Evolutionary conservation across 345 rosid species (phyloP).

Genomic region (Eucalyptus sp.): DNA sequence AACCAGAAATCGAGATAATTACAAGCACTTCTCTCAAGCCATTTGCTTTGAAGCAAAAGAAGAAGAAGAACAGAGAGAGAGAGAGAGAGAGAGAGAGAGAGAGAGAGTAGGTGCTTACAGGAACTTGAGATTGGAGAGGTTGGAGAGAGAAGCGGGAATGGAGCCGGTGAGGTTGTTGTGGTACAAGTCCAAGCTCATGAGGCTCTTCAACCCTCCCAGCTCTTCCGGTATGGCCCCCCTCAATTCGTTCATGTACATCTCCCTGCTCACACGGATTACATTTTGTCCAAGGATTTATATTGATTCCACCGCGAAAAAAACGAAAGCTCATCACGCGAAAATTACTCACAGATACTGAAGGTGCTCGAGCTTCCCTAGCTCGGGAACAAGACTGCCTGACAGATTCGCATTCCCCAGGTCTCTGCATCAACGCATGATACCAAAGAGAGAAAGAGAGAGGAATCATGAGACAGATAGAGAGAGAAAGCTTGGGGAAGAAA

Average conservation of each 20-base stretch:
- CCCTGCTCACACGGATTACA: conserved; percentile 15
- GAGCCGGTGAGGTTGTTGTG: conserved; percentile 48
- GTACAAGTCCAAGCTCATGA: conserved; percentile 60
- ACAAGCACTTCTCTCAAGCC: not conserved
- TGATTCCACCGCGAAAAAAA: not conserved
- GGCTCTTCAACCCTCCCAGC: conserved; percentile 42
- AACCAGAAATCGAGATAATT: not conserved
- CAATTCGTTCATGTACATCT: conserved; percentile 48
- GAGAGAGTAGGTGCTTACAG: conserved; percentile 12
- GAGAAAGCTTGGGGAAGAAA: not conserved
- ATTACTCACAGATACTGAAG: conserved; percentile 57
- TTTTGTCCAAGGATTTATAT: not conserved
- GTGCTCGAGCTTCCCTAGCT: conserved; percentile 52
- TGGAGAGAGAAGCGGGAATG: conserved; percentile 49
- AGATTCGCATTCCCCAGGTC: conserved; percentile 74
- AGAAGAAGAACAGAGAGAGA: too few species aligned
- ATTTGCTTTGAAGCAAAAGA: not conserved
- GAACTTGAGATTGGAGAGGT: conserved; percentile 50
- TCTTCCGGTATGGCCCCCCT: conserved; percentile 46
- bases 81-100: not conserved
- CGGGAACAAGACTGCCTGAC: conserved; percentile 50
- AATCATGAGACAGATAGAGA: not conserved
- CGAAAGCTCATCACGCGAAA: not conserved
- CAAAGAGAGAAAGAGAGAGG: not conserved
- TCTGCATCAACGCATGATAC: conserved; percentile 12